Conservation (phyloP, 176 grass and related monocot genomes). For the Rhynchospora breviuscula region DNA sequence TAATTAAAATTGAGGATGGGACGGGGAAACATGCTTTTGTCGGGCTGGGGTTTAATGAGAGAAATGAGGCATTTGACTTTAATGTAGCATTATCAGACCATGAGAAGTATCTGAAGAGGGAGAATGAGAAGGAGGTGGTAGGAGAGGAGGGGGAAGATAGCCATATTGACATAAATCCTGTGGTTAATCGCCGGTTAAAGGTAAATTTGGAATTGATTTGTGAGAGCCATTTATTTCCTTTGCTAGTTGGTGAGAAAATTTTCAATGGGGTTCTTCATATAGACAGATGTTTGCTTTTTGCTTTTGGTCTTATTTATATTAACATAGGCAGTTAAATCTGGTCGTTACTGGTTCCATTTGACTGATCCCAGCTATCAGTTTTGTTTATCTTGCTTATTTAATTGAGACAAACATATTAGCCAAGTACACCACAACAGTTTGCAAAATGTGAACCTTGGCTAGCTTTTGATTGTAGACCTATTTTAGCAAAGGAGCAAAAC, state of each 20-base stretch:
- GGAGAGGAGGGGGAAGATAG: constrained; percentile 51
- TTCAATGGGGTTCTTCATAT: constrained; percentile 17
- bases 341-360: neutral
- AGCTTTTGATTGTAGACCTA: neutral
- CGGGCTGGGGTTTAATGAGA: constrained; percentile 87
- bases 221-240: neutral
- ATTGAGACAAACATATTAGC: neutral
- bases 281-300: neutral
- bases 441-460: neutral
- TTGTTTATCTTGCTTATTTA: neutral
- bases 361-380: neutral
- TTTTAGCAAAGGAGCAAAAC: neutral
- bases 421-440: neutral
- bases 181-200: constrained; percentile 87
- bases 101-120: constrained; percentile 96
- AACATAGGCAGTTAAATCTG: neutral
- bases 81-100: constrained; percentile 95
- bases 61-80: constrained; percentile 98
- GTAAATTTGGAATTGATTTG: constrained; percentile 26
- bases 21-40: constrained; percentile 88
- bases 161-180: constrained; percentile 82
- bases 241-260: neutral
- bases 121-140: constrained; percentile 71
- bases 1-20: constrained; percentile 39
- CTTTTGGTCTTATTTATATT: neutral